Evolutionary conservation across 164 flowering plant genomes (phyloP).

Genomic region (Berberis thunbergii): DNA sequence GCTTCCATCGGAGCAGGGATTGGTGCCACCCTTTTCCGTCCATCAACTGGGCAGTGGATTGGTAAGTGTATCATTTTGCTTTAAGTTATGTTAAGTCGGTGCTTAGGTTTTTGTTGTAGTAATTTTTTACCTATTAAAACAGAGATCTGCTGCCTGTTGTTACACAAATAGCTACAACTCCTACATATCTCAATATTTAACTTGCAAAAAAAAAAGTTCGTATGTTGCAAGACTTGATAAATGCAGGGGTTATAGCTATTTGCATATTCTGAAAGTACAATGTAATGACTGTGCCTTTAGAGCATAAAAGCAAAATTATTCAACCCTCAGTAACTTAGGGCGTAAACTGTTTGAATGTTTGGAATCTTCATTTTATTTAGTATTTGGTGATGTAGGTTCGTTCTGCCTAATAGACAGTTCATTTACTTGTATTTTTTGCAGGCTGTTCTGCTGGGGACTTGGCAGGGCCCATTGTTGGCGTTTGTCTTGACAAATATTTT

Average conservation of each 20-base stretch:
- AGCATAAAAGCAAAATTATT: background rate
- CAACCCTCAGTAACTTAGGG: background rate
- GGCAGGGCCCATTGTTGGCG: conserved; percentile 33
- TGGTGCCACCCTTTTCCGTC: conserved; percentile 64
- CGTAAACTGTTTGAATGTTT: background rate
- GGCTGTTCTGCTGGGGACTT: conserved; percentile 75
- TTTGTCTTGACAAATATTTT: too few relatives aligned
- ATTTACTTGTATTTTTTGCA: conserved; percentile 13
- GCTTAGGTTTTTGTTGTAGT: background rate
- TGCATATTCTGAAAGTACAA: background rate
- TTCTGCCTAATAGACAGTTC: background rate
- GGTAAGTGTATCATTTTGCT: conserved; percentile 37
- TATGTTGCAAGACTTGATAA: too few relatives aligned
- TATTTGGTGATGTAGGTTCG: background rate
- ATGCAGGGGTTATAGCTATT: background rate
- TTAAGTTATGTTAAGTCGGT: background rate
- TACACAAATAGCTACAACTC: too few relatives aligned
- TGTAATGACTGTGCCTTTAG: background rate
- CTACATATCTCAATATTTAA: too few relatives aligned
- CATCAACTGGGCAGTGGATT: conserved; percentile 86
- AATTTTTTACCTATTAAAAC: background rate
- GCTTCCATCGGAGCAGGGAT: conserved; percentile 89
- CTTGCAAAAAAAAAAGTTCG: too few relatives aligned
- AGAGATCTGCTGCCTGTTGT: too few relatives aligned
- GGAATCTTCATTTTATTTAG: background rate